A percentile compares a stretch with the other conserved stretches of the same genome.
Conservation (phyloP, 1,139 yeast species). For the Candida mesenterica region DNA sequence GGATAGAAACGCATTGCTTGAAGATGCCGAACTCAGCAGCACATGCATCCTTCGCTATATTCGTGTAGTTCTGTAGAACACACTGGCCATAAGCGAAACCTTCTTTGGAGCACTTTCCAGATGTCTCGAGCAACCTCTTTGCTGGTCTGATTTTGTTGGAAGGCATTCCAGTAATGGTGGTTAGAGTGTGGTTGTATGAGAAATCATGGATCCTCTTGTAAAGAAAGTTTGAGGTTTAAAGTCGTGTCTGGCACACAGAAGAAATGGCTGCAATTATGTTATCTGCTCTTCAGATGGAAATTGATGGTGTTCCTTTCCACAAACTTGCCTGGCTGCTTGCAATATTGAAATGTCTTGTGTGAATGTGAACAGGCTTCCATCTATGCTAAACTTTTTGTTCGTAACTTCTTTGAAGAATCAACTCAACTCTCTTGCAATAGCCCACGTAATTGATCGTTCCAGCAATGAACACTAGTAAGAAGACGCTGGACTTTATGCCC, state of each 20-base stretch:
- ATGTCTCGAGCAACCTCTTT: constrained; percentile 33
- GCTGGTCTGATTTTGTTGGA: constrained; percentile 39
- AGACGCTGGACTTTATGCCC: background rate
- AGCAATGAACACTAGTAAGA: background rate
- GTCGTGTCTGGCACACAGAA: too few relatives aligned
- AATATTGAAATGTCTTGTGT: too few relatives aligned
- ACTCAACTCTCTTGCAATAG: background rate
- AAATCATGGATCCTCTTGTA: too few relatives aligned
- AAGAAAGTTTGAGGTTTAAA: too few relatives aligned
- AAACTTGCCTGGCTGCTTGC: too few relatives aligned
- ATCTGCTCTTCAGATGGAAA: too few relatives aligned
- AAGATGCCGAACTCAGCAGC: constrained; percentile 54
- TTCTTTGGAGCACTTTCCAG: constrained; percentile 40
- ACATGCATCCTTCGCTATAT: constrained; percentile 56
- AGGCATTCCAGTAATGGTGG: constrained; percentile 4
- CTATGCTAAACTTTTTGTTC: too few relatives aligned
- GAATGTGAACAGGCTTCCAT: too few relatives aligned
- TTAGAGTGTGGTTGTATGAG: constrained; percentile 1
- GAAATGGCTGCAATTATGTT: too few relatives aligned
- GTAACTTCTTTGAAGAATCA: too few relatives aligned
- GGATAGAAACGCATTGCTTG: constrained; percentile 42
- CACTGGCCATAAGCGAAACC: constrained; percentile 63
- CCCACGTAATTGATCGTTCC: background rate
- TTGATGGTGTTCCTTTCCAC: too few relatives aligned
- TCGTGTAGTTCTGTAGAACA: constrained; percentile 52